Conservation (phyloP, 2,329 filamentous ascomycete species). For the Sporothrix dimorphospora region DNA sequence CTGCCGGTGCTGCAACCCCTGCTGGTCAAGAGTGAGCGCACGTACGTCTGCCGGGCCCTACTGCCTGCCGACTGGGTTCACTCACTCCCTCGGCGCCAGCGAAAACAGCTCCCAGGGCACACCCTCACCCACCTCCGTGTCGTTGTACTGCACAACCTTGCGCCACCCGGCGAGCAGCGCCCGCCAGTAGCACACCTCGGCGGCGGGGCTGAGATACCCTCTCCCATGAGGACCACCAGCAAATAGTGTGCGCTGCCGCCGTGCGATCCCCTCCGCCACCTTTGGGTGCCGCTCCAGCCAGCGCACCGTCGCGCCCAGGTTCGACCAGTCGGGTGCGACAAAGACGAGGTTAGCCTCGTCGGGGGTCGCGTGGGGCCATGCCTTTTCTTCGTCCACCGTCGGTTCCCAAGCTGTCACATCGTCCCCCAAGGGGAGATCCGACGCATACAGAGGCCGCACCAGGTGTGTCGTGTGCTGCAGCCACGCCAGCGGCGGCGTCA, state of each 20-base stretch:
- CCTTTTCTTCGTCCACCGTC: neutral
- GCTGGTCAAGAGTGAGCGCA: too few species aligned
- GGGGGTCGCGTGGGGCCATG: slow-evolving; percentile 46
- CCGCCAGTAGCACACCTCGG: slow-evolving; percentile 55
- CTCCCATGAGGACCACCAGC: slow-evolving; percentile 44
- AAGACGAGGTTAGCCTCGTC: slow-evolving; percentile 49
- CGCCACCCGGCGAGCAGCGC: slow-evolving; percentile 50
- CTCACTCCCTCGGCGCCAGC: neutral
- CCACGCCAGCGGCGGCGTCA: slow-evolving; percentile 49
- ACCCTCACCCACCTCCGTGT: slow-evolving; percentile 38
- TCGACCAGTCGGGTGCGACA: slow-evolving; percentile 51
- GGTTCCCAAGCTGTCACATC: neutral
- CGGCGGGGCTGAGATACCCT: slow-evolving; percentile 49
- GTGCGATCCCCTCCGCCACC: slow-evolving; percentile 47
- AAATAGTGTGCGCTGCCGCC: slow-evolving; percentile 47
- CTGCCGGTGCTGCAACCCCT: too few species aligned
- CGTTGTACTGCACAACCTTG: slow-evolving; percentile 43
- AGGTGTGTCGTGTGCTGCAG: slow-evolving; percentile 52
- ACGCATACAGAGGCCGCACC: slow-evolving; percentile 44
- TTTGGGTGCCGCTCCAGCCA: slow-evolving; percentile 49
- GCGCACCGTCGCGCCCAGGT: slow-evolving; percentile 47
- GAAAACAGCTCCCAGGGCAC: slow-evolving; percentile 27
- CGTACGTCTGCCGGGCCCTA: neutral
- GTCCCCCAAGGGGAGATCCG: neutral
- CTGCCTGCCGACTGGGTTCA: neutral